These are phyloP conservation scores for Pichia kudriavzevii DNA, from an alignment of 1,139 yeast species.

Conservation along the genomic window DNA sequence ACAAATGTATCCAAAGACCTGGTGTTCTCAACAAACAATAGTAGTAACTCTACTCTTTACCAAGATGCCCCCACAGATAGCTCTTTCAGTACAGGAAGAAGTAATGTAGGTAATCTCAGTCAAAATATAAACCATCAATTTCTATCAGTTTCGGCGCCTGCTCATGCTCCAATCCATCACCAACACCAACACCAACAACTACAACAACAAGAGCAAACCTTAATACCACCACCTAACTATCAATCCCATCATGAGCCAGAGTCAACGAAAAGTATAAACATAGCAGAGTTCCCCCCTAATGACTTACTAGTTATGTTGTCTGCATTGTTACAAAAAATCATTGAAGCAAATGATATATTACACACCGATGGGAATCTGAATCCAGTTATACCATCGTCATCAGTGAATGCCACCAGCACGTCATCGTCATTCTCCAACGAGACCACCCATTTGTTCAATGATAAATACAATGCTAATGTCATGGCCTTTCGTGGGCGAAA, in stretches of 20 bases:
- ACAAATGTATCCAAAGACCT: slow-evolving; percentile 41
- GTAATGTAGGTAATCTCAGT: no score
- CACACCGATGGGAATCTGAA: slow-evolving; percentile 47
- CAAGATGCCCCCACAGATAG: slow-evolving; percentile 26
- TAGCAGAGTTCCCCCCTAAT: slow-evolving; percentile 76
- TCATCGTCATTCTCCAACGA: slow-evolving; percentile 5
- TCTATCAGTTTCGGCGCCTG: slow-evolving; percentile 15
- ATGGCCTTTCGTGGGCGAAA: slow-evolving; percentile 93
- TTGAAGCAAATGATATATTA: slow-evolving; percentile 83
- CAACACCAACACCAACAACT: slow-evolving; percentile 8
- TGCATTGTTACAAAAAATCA: slow-evolving; percentile 74
- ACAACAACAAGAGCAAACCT: slow-evolving; percentile 4
- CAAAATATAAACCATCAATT: slow-evolving; percentile 10
- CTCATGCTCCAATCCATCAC: slow-evolving; percentile 2
- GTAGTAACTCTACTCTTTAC: slow-evolving; percentile 27
- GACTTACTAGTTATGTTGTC: slow-evolving; percentile 80
- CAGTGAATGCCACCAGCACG: slow-evolving; percentile 1
- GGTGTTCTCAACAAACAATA: slow-evolving; percentile 33
- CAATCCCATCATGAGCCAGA: neutral
- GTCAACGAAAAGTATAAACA: slow-evolving; percentile 38
- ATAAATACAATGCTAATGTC: slow-evolving; percentile 62
- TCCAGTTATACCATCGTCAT: no score
- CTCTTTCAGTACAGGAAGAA: neutral
- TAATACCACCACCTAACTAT: neutral
- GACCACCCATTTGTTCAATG: slow-evolving; percentile 18